Percentiles rank a stretch among this genome's conserved stretches.
Conservation (phyloP, 495 filamentous ascomycete genomes). For the Penicillium roqueforti region DNA sequence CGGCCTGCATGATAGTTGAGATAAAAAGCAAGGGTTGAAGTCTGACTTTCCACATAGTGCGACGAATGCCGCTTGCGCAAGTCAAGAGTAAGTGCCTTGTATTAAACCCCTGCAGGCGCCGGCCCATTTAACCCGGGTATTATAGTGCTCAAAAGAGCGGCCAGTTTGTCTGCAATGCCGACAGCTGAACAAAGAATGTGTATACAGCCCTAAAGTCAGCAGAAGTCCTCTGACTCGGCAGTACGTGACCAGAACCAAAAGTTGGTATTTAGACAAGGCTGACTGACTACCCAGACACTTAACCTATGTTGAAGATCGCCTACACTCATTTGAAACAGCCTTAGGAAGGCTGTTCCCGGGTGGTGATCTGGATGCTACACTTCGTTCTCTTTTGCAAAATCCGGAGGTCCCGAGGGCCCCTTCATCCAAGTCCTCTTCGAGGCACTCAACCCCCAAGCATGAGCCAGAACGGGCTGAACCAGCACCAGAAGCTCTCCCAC, state of each 20-base stretch:
- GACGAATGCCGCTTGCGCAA: slow-evolving; percentile 49
- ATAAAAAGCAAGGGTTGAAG: not conserved
- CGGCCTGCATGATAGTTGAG: not conserved
- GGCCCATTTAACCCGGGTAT: slow-evolving; percentile 4
- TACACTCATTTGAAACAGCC: slow-evolving; percentile 44
- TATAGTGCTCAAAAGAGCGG: slow-evolving; percentile 48
- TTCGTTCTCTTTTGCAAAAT: slow-evolving; percentile 42
- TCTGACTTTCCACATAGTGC: slow-evolving; percentile 28
- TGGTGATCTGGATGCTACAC: slow-evolving; percentile 45
- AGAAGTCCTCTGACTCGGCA: slow-evolving; percentile 47
- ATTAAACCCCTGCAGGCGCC: not conserved
- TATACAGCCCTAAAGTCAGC: slow-evolving; percentile 47
- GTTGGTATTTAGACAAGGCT: not conserved
- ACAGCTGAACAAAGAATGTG: slow-evolving; percentile 45
- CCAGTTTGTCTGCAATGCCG: slow-evolving; percentile 43
- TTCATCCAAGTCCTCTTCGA: slow-evolving; percentile 39
- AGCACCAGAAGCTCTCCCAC: slow-evolving; percentile 43
- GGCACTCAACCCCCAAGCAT: slow-evolving; percentile 37
- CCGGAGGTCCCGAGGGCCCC: slow-evolving; percentile 32
- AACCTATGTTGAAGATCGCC: slow-evolving; percentile 48
- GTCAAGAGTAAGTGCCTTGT: slow-evolving; percentile 36
- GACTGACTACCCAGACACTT: slow-evolving; percentile 37
- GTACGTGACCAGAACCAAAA: slow-evolving; percentile 23
- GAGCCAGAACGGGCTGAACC: slow-evolving; percentile 38
- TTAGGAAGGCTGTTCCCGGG: slow-evolving; percentile 42